Percentiles rank a stretch among this genome's conserved stretches.
Evolutionary conservation across 2,329 filamentous ascomycete genomes (phyloP).

Genomic region (Phoma sp.): DNA sequence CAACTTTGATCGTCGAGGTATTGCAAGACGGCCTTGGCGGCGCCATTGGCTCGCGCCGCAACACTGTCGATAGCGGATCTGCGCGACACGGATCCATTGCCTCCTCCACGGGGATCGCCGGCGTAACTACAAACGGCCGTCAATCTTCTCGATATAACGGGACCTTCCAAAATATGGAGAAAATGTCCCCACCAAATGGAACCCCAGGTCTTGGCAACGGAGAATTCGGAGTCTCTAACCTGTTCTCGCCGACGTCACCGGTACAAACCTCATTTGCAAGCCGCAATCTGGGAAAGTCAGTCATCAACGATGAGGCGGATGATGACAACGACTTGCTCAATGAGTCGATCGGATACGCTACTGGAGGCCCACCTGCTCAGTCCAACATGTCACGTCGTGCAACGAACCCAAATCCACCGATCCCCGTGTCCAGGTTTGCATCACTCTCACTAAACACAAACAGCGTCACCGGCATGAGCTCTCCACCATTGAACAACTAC

Average conservation of each 20-base stretch:
- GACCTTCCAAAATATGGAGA: slow-evolving; percentile 68
- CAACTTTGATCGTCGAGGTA: slow-evolving; percentile 66
- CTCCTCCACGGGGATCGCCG: slow-evolving; percentile 56
- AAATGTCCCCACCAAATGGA: slow-evolving; percentile 65
- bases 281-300: slow-evolving; percentile 67
- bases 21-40: slow-evolving; percentile 50
- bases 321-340: slow-evolving; percentile 78
- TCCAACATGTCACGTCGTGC: slow-evolving; percentile 67
- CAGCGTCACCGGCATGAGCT: slow-evolving; percentile 53
- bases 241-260: slow-evolving; percentile 78
- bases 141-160: slow-evolving; percentile 68
- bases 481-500: slow-evolving; percentile 60
- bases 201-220: slow-evolving; percentile 62
- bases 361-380: slow-evolving; percentile 65
- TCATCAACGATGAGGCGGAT: slow-evolving; percentile 74
- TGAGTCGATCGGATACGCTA: slow-evolving; percentile 75
- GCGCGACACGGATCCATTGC: slow-evolving; percentile 55
- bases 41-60: slow-evolving; percentile 58
- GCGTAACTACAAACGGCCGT: slow-evolving; percentile 50
- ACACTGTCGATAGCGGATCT: slow-evolving; percentile 60
- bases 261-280: slow-evolving; percentile 75
- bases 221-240: slow-evolving; percentile 68
- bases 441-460: slow-evolving; percentile 75
- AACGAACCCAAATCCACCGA: slow-evolving; percentile 75
- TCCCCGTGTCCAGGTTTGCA: slow-evolving; percentile 73